Percentiles rank a stretch among this genome's conserved stretches.
phyloP scores from a whole-genome alignment of 495 filamentous ascomycete species.

The Neurospora sp. region DNA sequence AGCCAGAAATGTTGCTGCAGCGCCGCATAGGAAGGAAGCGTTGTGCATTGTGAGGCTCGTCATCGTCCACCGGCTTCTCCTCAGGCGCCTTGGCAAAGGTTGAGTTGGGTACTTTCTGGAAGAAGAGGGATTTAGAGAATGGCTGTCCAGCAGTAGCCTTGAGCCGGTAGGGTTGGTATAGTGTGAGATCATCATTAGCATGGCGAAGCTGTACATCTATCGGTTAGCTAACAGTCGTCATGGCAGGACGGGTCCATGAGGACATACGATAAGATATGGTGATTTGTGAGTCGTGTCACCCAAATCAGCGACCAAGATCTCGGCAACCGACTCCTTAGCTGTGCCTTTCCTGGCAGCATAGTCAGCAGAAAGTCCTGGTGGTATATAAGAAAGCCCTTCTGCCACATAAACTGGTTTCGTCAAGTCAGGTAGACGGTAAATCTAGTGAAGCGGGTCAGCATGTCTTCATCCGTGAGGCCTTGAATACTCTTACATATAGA shows the following conservation, averaged over 20 bases:
- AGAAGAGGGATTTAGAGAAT: slow-evolving; percentile 48
- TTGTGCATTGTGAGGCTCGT: slow-evolving; percentile 19
- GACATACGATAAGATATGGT: slow-evolving; percentile 68
- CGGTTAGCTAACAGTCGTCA: slow-evolving; percentile 4
- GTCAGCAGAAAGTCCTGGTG: slow-evolving; percentile 63
- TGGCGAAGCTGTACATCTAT: slow-evolving; percentile 53
- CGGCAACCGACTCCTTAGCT: slow-evolving; percentile 58
- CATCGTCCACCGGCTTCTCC: slow-evolving; percentile 23
- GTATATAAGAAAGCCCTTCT: slow-evolving; percentile 67
- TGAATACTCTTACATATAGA: slow-evolving; percentile 52
- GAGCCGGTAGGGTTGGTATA: slow-evolving; percentile 70
- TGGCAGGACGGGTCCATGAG: not conserved
- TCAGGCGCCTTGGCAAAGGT: slow-evolving; percentile 44
- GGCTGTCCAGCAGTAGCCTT: slow-evolving; percentile 14
- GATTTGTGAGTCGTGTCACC: slow-evolving; percentile 59
- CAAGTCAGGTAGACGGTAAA: slow-evolving; percentile 55
- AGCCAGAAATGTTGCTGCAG: slow-evolving; percentile 59
- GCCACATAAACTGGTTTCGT: slow-evolving; percentile 50
- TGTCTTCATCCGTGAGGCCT: not conserved
- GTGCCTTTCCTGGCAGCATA: slow-evolving; percentile 57
- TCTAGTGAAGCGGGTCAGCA: slow-evolving; percentile 26
- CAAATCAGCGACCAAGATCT: slow-evolving; percentile 73
- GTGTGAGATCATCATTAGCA: slow-evolving; percentile 66
- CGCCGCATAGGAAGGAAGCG: slow-evolving; percentile 45
- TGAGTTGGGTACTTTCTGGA: slow-evolving; percentile 62